phyloP scores from a whole-genome alignment of 2,329 filamentous ascomycete genomes.

The Stagonosporopsis chrysanthemi region DNA sequence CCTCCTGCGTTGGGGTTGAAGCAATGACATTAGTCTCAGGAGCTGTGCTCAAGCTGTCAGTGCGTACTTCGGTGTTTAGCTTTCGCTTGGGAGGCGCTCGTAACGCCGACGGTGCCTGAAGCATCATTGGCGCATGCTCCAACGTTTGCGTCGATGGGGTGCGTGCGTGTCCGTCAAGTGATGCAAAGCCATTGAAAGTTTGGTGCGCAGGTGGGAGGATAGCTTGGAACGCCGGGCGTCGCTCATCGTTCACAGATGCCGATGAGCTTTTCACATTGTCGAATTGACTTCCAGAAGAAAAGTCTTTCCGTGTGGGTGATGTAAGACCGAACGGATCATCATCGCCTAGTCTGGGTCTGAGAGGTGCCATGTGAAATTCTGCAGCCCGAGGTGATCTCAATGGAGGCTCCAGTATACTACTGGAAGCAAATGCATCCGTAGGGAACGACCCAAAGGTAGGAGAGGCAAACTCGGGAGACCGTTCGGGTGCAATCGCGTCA shows the following conservation, averaged over 20 bases:
- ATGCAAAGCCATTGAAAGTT: conserved; percentile 45
- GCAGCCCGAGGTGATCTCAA: conserved; percentile 44
- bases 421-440: conserved; percentile 37
- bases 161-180: conserved; percentile 46
- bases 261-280: conserved; percentile 30
- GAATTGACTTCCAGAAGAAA: conserved; percentile 40
- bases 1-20: conserved; percentile 19
- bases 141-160: conserved; percentile 28
- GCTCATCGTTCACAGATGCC: conserved; percentile 32
- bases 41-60: conserved; percentile 38
- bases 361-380: conserved; percentile 50
- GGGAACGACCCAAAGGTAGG: conserved; percentile 51
- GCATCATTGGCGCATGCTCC: conserved; percentile 10
- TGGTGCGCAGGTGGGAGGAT: conserved; percentile 46
- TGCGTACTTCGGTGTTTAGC: conserved; percentile 20
- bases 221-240: conserved; percentile 47
- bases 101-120: conserved; percentile 5
- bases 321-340: conserved; percentile 49
- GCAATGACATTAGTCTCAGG: conserved; percentile 22
- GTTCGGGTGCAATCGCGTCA: background rate
- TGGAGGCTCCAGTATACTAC: conserved; percentile 44
- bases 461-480: conserved; percentile 33
- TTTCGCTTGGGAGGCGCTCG: conserved; percentile 22
- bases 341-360: conserved; percentile 42
- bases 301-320: conserved; percentile 54